phyloP scores from a whole-genome alignment of 176 grass and related monocot species.

The Rhynchospora pubera region DNA sequence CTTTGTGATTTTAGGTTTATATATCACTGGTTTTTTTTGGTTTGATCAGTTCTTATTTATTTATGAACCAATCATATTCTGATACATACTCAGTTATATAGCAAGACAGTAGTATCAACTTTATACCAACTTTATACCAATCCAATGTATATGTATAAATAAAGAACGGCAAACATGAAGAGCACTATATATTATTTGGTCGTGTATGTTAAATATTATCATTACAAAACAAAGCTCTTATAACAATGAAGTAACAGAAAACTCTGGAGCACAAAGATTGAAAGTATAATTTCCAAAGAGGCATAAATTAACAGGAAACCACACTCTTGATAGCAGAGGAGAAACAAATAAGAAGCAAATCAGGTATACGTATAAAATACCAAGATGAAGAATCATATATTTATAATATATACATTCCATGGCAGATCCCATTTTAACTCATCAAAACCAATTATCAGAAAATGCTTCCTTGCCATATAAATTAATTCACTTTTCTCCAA shows the following conservation, averaged over 20 bases:
- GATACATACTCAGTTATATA: background rate
- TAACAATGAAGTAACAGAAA: background rate
- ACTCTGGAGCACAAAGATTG: background rate
- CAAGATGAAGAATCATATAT: conserved; percentile 22
- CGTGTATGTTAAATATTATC: conserved; percentile 2
- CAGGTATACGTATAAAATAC: background rate
- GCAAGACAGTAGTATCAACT: background rate
- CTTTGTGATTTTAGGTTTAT: background rate
- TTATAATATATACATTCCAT: conserved; percentile 18
- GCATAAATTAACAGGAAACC: conserved; percentile 4
- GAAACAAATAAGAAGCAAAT: conserved; percentile 5
- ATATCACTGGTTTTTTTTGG: background rate
- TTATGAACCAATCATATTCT: background rate
- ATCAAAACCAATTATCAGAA: background rate
- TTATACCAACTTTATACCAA: no score
- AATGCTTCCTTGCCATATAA: background rate
- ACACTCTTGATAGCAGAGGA: background rate
- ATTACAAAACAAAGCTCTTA: conserved; percentile 12
- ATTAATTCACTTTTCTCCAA: background rate
- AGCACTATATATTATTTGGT: background rate
- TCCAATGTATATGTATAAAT: background rate
- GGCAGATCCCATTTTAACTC: background rate
- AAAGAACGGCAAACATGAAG: background rate
- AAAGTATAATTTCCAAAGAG: background rate
- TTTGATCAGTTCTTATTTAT: background rate